These are phyloP conservation scores for Sporothrix humicola DNA, from an alignment of 2,329 filamentous ascomycete genomes.

Conservation along the genomic window DNA sequence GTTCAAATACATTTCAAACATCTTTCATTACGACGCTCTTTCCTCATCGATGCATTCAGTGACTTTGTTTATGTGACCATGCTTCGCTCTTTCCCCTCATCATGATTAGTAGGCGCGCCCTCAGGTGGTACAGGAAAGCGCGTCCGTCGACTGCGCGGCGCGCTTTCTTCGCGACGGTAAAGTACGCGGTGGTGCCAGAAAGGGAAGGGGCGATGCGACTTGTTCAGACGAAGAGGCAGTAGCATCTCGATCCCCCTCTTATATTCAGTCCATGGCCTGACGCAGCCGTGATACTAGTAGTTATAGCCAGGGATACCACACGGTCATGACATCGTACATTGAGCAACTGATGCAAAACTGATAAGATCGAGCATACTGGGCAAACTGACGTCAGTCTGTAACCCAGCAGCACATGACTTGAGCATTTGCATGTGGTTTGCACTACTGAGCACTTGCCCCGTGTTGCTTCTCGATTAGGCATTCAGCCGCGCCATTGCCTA, in stretches of 20 bases:
- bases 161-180: neutral
- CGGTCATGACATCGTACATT: neutral
- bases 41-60: neutral
- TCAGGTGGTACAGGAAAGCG: neutral
- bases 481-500: neutral
- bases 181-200: neutral
- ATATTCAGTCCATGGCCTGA: neutral
- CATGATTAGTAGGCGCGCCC: neutral
- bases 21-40: neutral
- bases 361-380: neutral
- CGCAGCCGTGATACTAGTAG: neutral
- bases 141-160: neutral
- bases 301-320: neutral
- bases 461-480: constrained; percentile 1
- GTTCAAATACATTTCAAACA: neutral
- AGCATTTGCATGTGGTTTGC: neutral
- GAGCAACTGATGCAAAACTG: neutral
- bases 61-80: neutral
- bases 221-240: neutral
- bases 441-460: neutral
- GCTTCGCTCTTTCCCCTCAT: neutral
- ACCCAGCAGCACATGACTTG: neutral
- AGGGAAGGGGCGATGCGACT: neutral
- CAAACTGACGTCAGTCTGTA: constrained; percentile 5
- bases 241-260: no score